These are phyloP conservation scores for Carex littledalei DNA, from an alignment of 176 grass and related monocot species.

Conservation along the genomic window DNA sequence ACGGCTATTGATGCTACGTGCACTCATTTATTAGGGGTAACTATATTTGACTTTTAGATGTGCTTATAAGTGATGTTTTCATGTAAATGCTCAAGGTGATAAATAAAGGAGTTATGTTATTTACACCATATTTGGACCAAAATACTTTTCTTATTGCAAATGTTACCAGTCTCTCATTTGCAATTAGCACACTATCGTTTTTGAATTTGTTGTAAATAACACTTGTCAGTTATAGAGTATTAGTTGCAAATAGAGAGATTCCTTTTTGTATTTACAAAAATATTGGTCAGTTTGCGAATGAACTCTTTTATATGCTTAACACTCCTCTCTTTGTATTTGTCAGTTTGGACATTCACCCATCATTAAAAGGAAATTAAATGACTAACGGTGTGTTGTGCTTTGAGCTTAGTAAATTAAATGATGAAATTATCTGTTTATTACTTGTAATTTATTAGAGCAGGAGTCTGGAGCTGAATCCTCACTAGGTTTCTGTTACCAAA, in stretches of 20 bases:
- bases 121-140: neutral
- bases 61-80: neutral
- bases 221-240: neutral
- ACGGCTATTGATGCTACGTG: constrained; percentile 62
- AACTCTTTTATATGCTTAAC: neutral
- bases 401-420: neutral
- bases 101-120: neutral
- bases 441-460: neutral
- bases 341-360: neutral
- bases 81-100: neutral
- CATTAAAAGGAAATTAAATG: neutral
- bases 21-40: constrained; percentile 64
- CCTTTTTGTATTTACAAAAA: neutral
- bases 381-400: neutral
- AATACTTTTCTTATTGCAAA: neutral
- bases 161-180: neutral
- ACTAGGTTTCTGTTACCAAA: neutral
- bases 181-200: neutral
- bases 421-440: neutral
- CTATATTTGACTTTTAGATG: neutral
- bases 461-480: neutral
- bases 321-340: neutral
- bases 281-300: neutral
- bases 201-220: neutral
- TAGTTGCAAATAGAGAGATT: neutral